These are phyloP conservation scores for Zasmidium citrigriseum DNA, from an alignment of 2,329 filamentous ascomycete species.

Conservation along the genomic window DNA sequence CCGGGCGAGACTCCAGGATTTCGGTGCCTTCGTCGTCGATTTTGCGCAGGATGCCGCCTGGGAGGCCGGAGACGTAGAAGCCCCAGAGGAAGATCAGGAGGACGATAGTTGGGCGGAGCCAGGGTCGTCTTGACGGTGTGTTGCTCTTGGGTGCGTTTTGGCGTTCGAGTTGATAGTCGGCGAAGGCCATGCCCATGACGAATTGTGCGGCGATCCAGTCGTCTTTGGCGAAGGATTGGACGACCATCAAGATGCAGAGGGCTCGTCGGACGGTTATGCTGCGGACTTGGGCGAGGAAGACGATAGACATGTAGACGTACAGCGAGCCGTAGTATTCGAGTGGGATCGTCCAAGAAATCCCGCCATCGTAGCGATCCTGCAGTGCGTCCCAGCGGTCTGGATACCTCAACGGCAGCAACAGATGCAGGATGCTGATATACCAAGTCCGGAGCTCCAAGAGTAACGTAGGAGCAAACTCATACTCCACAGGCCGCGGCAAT, in stretches of 20 bases:
- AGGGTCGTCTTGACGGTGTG: not conserved
- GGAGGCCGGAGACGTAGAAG: slow-evolving; percentile 14
- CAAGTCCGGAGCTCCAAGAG: slow-evolving; percentile 6
- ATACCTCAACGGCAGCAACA: slow-evolving; percentile 16
- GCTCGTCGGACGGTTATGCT: slow-evolving; percentile 2
- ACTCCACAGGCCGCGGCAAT: slow-evolving; percentile 10
- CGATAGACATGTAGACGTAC: slow-evolving; percentile 8
- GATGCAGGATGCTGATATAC: slow-evolving; percentile 8
- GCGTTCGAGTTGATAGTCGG: slow-evolving; percentile 14
- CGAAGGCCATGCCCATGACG: slow-evolving; percentile 16
- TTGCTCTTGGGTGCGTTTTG: not conserved
- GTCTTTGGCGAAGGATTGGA: slow-evolving; percentile 11
- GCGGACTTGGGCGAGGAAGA: slow-evolving; percentile 6
- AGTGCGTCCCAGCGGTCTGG: slow-evolving; percentile 16
- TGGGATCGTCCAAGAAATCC: slow-evolving; percentile 18
- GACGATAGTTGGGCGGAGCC: slow-evolving; percentile 1
- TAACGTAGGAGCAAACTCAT: slow-evolving; percentile 6
- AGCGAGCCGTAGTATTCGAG: slow-evolving; percentile 18
- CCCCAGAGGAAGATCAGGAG: slow-evolving; percentile 12
- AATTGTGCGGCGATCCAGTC: slow-evolving; percentile 19
- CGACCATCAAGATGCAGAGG: slow-evolving; percentile 4
- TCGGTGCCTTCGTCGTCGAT: slow-evolving; percentile 2
- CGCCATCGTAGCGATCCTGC: slow-evolving; percentile 14
- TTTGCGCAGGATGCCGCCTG: not conserved
- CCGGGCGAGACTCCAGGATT: slow-evolving; percentile 6